Evolutionary conservation across 176 grass and related monocot genomes (phyloP), one percentile per base, ranked within the genome.

Genomic region (Avena sativa): DNA sequence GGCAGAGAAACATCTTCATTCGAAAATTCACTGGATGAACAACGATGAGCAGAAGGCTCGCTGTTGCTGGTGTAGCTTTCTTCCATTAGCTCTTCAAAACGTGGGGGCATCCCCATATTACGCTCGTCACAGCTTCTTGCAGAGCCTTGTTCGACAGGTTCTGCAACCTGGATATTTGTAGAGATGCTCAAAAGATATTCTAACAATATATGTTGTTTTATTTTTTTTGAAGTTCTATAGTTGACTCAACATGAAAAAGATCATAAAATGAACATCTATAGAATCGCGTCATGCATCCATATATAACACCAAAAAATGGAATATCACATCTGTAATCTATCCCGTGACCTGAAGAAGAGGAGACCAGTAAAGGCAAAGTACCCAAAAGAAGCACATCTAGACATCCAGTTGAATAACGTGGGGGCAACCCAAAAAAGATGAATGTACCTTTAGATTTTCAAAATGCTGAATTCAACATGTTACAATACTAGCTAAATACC

Each of bases 71-170:
- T 50, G 23, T 64, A 51, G 36, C 34, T 80, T 90, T 88, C 91
- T 87, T 98, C 66, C 7, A 90, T 89, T 82, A 98, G 23, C 74
- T 89, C 87, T 84, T 91, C 89, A 82, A 97, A 97, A 88, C 64
- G 17, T 8, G 79, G 86, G 30, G 64, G 86, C 83, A 87, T 68
- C 56, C 80, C 86, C 81, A 78, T 89, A 43, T 89, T 62, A 62
- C 49, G 71, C 46, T 55, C 71, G 36, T 56, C 86, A 21, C 80
- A 63, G n/a, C 91, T 80, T 78, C 61, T 81, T 14, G 61, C 61
- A 68, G 26, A 71, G 67, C 83, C 76, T 74, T 82, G 86, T 72
- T 83, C 56, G 7, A 52, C 83, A 81, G 79, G 69, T 84, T 60
- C 65, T 71, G 53, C 40, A 68, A 68, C 88, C 93, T 95, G 86